Evolutionary conservation across 163 green algal genomes (phyloP).

Genomic region (Volvox carteri): DNA sequence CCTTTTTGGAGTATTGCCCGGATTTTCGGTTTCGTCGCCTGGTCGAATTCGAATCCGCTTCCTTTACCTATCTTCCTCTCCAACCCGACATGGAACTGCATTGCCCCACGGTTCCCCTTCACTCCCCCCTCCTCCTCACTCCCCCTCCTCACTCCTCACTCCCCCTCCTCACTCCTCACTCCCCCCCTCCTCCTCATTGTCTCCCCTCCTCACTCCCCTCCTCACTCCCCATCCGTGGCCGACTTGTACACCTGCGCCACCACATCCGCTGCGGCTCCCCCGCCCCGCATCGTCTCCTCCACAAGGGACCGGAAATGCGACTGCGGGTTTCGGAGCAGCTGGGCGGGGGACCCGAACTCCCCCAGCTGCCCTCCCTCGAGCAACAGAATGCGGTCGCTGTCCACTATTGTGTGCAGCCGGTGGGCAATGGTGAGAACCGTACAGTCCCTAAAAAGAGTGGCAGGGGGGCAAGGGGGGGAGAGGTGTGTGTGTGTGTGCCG

Average conservation of each 20-base stretch:
- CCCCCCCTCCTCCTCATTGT: not conserved
- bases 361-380: slow-evolving; percentile 83
- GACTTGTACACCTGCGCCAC: slow-evolving; percentile 10
- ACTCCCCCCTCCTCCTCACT: too few species aligned
- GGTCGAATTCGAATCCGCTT: too few species aligned
- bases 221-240: not conserved
- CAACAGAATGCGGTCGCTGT: slow-evolving; percentile 92
- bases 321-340: slow-evolving; percentile 67
- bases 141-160: not conserved
- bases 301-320: slow-evolving; percentile 61
- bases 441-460: slow-evolving; percentile 25
- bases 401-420: slow-evolving; percentile 95
- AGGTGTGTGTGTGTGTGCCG: not conserved
- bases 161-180: not conserved
- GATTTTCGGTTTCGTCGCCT: too few species aligned
- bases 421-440: slow-evolving; percentile 75
- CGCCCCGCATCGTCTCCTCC: slow-evolving; percentile 62
- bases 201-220: not conserved
- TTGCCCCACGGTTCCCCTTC: too few species aligned
- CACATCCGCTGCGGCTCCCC: slow-evolving; percentile 35
- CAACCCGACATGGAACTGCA: too few species aligned
- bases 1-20: too few species aligned
- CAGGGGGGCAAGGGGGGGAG: not conserved
- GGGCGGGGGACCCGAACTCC: slow-evolving; percentile 82
- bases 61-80: not conserved